Base-by-base conservation (phyloP, 2,329 filamentous ascomycete genomes). In the Xylariales sp. region DNA sequence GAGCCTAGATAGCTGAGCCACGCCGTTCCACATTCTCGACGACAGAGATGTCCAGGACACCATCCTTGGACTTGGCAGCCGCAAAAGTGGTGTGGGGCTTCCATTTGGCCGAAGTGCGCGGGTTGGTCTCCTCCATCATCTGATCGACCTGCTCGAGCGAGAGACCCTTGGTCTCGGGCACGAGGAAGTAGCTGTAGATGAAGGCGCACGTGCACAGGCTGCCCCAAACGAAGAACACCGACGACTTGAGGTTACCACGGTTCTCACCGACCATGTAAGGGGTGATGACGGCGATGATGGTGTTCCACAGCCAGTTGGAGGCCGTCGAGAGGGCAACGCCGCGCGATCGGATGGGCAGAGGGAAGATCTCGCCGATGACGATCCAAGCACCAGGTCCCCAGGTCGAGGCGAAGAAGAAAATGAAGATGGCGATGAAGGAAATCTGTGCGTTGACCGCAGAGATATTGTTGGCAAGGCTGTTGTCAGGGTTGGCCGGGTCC, bases 121-220 rank as follows among this genome's bases (percentile, higher is more conserved):
- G 85, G 15, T 77, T 88, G 27, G 78, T 81, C 78, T 94, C 86
- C 70, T 90, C 86, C 74, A 93, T 80, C 87, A 94, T 91, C 72
- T 80, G 81, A 69, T 88, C 84, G 55, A 88, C 82, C n/a, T n/a
- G n/a, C n/a, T n/a, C n/a, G n/a, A n/a, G n/a, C n/a, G n/a, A n/a
- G 4, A 88, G 70, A 38, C 83, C 83, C 70, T 87, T 88, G 50
- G 83, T 87, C 65, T 86, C 83, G 44, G 83, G 83, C 44, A 88
- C 69, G 49, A 81, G 60, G 56, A 75, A 64, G 56, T 66, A 79
- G 35, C 75, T 69, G 55, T 77, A 81, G 23, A 76, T 56, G 42
- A 78, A 69, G 41, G 67, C 71, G 33, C 65, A 56, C 40, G 67
- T 66, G 61, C 76, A 82, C 37, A 78, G 70, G 19, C 67, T 67